A percentile compares a stretch with the other conserved stretches of the same genome.
Conservation (phyloP, 2,329 filamentous ascomycete species). For the Mycosphaerella arachidis region DNA sequence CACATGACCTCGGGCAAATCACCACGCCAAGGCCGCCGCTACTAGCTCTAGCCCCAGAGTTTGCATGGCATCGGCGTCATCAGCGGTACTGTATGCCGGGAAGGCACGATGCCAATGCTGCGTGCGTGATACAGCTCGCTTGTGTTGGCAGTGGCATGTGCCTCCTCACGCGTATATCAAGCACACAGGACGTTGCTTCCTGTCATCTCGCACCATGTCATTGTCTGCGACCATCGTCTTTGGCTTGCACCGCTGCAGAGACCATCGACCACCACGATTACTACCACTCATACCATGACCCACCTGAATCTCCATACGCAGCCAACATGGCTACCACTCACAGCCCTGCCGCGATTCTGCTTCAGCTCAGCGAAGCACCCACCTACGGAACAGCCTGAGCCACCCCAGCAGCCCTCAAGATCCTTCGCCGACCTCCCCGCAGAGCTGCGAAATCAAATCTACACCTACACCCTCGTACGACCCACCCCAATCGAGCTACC, state of each 20-base stretch:
- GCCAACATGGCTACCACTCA: neutral
- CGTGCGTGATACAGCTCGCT: neutral
- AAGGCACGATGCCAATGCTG: neutral
- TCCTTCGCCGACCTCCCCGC: conserved; percentile 3
- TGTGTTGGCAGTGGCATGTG: neutral
- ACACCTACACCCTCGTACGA: neutral
- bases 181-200: neutral
- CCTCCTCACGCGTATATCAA: neutral
- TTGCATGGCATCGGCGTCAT: neutral
- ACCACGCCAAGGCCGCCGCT: neutral
- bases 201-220: neutral
- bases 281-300: neutral
- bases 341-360: conserved; percentile 1
- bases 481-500: conserved; percentile 13
- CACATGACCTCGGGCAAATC: neutral
- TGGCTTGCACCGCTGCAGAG: neutral
- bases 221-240: neutral
- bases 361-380: neutral
- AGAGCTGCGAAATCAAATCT: conserved; percentile 5
- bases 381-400: neutral
- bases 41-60: neutral
- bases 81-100: neutral
- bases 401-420: neutral
- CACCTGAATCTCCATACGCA: neutral
- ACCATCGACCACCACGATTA: neutral